A percentile compares a stretch with the other conserved stretches of the same genome.
Conservation (phyloP, 2,329 filamentous ascomycete genomes). For the Pseudovirgaria hyperparasitica region DNA sequence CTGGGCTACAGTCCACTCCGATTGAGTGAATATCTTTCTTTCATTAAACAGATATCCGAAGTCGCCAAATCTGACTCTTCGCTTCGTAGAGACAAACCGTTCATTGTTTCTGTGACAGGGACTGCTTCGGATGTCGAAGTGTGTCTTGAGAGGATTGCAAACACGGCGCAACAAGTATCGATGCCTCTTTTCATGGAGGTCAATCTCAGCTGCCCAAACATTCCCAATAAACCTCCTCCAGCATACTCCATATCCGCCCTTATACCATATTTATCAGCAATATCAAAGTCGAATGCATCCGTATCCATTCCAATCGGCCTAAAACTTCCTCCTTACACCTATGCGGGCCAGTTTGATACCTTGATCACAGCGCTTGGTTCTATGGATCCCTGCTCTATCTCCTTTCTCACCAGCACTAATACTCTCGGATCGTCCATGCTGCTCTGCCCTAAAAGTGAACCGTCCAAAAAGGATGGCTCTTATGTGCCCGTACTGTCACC, state of each 20-base stretch:
- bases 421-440: slow-evolving; percentile 59
- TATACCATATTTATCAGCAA: slow-evolving; percentile 40
- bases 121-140: slow-evolving; percentile 40
- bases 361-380: slow-evolving; percentile 40
- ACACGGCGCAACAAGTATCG: slow-evolving; percentile 14
- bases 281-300: slow-evolving; percentile 12
- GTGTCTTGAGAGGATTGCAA: slow-evolving; percentile 42
- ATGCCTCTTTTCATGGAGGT: slow-evolving; percentile 57
- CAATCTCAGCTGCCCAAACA: slow-evolving; percentile 71
- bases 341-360: slow-evolving; percentile 49
- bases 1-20: slow-evolving; percentile 60
- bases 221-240: slow-evolving; percentile 53
- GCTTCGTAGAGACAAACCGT: slow-evolving; percentile 34
- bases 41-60: slow-evolving; percentile 37
- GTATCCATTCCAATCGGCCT: slow-evolving; percentile 43
- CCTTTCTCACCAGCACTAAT: slow-evolving; percentile 64
- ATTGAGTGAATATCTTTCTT: slow-evolving; percentile 45
- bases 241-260: slow-evolving; percentile 49
- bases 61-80: slow-evolving; percentile 1
- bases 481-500: too few species aligned
- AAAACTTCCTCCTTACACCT: slow-evolving; percentile 67
- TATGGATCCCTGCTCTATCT: slow-evolving; percentile 29
- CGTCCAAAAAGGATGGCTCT: slow-evolving; percentile 5
- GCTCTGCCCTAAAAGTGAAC: slow-evolving; percentile 22
- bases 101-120: slow-evolving; percentile 63